Conservation (phyloP, 805 yeast species). For the Myxozyma nipponensis region DNA sequence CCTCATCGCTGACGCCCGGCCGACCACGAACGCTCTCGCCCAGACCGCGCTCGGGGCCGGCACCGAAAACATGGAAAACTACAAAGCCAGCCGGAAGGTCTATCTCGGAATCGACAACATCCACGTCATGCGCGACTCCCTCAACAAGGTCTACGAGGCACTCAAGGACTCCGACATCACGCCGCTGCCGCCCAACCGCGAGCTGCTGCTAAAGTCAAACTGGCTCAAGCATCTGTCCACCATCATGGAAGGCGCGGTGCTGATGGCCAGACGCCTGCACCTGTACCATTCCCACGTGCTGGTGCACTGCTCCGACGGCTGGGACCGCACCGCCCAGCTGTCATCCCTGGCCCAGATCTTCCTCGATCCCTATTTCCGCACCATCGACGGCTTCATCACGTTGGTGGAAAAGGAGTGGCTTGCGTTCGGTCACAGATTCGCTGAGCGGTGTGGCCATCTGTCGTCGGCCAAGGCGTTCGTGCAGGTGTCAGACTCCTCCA, state of each 20-base stretch:
- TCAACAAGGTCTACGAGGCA: slow-evolving; percentile 57
- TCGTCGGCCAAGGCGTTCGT: slow-evolving; percentile 44
- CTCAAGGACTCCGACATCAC: slow-evolving; percentile 66
- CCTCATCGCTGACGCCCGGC: slow-evolving; percentile 85
- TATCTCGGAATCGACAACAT: slow-evolving; percentile 92
- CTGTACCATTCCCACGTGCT: slow-evolving; percentile 77
- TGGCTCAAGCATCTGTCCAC: slow-evolving; percentile 76
- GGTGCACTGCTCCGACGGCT: slow-evolving; percentile 95
- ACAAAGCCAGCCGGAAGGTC: slow-evolving; percentile 50
- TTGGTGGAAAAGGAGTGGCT: slow-evolving; percentile 93
- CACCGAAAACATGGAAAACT: slow-evolving; percentile 86
- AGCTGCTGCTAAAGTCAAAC: slow-evolving; percentile 57
- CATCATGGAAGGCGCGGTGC: slow-evolving; percentile 69
- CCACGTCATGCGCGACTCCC: slow-evolving; percentile 88
- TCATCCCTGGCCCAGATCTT: slow-evolving; percentile 80
- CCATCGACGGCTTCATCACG: slow-evolving; percentile 79
- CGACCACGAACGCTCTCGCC: slow-evolving; percentile 91
- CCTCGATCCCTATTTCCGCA: slow-evolving; percentile 84
- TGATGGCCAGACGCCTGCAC: slow-evolving; percentile 75
- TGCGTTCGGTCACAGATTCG: slow-evolving; percentile 87
- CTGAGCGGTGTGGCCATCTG: slow-evolving; percentile 77
- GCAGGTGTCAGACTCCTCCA: slow-evolving; percentile 19
- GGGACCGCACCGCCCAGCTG: slow-evolving; percentile 95
- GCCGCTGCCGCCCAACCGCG: slow-evolving; percentile 50
- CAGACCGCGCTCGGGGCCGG: slow-evolving; percentile 99